Base-by-base conservation (phyloP, 2,329 filamentous ascomycete genomes). In the Zelopaecilomyces penicillatus region DNA sequence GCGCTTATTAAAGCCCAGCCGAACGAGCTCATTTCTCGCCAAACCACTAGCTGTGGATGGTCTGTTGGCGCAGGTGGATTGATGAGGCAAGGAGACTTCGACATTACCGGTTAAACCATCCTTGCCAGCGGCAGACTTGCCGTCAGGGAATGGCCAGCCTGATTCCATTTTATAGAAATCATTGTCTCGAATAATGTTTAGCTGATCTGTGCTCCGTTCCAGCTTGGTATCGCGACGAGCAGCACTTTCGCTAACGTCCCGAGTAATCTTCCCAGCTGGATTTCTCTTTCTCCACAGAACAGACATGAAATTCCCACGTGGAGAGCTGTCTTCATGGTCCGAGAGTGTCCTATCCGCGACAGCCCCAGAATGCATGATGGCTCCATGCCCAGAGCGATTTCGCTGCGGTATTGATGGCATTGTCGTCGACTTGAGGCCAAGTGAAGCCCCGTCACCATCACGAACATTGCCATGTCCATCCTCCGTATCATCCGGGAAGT, bases 221-320 rank as follows among this genome's bases (percentile, higher is more conserved):
- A 84, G 66, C 19, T 68, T 72, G 0, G 78, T 83, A 51, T 85
- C 82, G 42, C 74, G 70, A 7, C 81, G 69, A 2, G 80, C 79
- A 2, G 75, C 74, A 50, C 74, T 82, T 52, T 83, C 80, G 9
- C 63, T 57, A 7, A 66, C 55, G 26, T 74, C 73, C 33, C 79
- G 78, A 30, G 74, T 68, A 19, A 83, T 73, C 54, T 73, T 77
- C 39, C 69, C 65, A 45, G 65, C 56, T 28, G 66, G 55, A 49
- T 76, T 71, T 36, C 65, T 69, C 59, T 80, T 85, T 44, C 84
- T 80, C 33, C 80, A 76, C n/a, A 88, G 63, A 4, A 77, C 77
- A 2, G 71, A 71, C 63, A 80, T 72, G 48, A 82, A 64, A 49
- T 75, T 78, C 45, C 65, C 72, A 39, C 70, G 66, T 6, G n/a